These are phyloP conservation scores for Xylaria polymorpha DNA, from an alignment of 2,329 filamentous ascomycete genomes.

Conservation along the genomic window DNA sequence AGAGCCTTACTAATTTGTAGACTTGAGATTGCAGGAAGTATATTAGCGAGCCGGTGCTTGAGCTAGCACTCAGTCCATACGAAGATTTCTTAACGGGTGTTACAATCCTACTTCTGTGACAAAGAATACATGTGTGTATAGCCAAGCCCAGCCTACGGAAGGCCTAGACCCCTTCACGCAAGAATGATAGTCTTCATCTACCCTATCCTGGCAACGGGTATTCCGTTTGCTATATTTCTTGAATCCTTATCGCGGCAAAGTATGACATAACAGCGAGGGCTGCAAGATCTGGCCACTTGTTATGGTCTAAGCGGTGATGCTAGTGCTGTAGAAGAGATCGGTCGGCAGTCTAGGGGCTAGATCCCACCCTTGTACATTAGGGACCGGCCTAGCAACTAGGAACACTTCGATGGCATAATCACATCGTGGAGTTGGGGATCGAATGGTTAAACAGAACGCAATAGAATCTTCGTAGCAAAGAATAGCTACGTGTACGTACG, in stretches of 20 bases:
- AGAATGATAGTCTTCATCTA: too few species aligned
- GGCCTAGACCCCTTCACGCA: too few species aligned
- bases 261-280: neutral
- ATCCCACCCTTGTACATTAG: neutral
- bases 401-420: neutral
- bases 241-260: neutral
- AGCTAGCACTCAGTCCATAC: too few species aligned
- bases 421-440: neutral
- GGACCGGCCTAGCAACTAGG: neutral
- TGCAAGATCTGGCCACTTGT: neutral
- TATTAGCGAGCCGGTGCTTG: too few species aligned
- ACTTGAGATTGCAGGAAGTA: too few species aligned
- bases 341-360: neutral
- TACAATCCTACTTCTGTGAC: too few species aligned
- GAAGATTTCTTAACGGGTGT: too few species aligned
- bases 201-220: neutral
- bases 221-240: neutral
- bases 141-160: too few species aligned
- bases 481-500: neutral
- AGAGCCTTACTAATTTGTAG: too few species aligned
- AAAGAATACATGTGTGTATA: too few species aligned
- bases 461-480: neutral
- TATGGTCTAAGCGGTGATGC: neutral
- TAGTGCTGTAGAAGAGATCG: neutral
- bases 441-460: neutral